Base-by-base conservation (phyloP, 108 stramenopile species). In the Mediolabrus comicus region DNA sequence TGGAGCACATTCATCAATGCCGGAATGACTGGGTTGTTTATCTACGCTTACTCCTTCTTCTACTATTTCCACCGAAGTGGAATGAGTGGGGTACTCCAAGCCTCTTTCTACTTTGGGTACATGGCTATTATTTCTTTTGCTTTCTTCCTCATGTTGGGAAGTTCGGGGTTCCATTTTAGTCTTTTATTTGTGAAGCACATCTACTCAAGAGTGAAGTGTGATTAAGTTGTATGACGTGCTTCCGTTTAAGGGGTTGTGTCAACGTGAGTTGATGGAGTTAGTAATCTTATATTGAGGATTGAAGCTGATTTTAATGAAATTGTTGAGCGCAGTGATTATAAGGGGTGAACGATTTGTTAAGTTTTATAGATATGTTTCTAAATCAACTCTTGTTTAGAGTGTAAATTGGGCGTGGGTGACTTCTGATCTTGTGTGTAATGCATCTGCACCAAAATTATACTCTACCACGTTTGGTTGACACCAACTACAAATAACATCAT, bases 61-160 rank as follows among this genome's bases (percentile, higher is more conserved):
- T 99, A 95, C 79, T 98, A 91, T 74, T 97, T 90, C 72, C 84
- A 95, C 54, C 86, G 95, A 77, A 96, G 94, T 58, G 88, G 86
- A 64, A 99, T 99, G 98, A 83, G 67, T 58, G 98, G 98, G 16
- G 57, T 97, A 17, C 80, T 99, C 34, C 98, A 99, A 77, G 62
- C 83, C 12, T 92, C 92, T 13, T 98, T 97, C 72, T 99, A 95
- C 86, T 99, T 98, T 80, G 98, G 98, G 16, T 98, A 99, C 90
- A 98, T 98, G 97, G 90, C 95, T 7, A 72, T 98, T 54, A 69
- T 96, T 29, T 92, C 94, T 16, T 94, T 91, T 63, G 98, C 90
- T 4, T 96, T 97, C 72, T 95, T 96, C 74, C 75, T 99, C 49
- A 99, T 99, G 96, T 87, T 98, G 34, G 98, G 97, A 38, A 85